Evolutionary conservation across 2,329 filamentous ascomycete species (phyloP).

Genomic region (Fusarium marasasianum): DNA sequence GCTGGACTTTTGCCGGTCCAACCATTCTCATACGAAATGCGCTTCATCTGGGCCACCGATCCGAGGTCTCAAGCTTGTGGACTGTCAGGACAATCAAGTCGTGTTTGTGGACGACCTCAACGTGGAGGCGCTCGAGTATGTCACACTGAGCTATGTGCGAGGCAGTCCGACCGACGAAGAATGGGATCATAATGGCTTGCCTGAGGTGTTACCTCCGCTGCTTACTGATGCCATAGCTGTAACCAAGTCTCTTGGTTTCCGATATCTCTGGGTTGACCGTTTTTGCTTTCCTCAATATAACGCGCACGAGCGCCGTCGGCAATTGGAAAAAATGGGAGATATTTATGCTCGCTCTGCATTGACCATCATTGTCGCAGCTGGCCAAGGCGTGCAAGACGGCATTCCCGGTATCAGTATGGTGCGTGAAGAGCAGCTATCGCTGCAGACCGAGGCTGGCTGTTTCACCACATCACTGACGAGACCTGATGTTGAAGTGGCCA

Average conservation of each 20-base stretch:
- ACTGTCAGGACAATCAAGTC: slow-evolving; percentile 44
- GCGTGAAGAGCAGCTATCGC: slow-evolving; percentile 49
- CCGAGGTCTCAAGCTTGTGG: slow-evolving; percentile 47
- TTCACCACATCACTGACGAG: slow-evolving; percentile 50
- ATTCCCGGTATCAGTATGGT: slow-evolving; percentile 48
- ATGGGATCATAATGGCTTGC: slow-evolving; percentile 32
- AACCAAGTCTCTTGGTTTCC: slow-evolving; percentile 46
- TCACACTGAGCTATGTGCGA: slow-evolving; percentile 51
- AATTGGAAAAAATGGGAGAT: slow-evolving; percentile 47
- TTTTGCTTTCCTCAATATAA: slow-evolving; percentile 48
- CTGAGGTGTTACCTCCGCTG: slow-evolving; percentile 42
- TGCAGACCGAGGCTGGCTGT: slow-evolving; percentile 46
- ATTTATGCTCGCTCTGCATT: slow-evolving; percentile 48
- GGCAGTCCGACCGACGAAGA: slow-evolving; percentile 34
- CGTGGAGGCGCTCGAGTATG: slow-evolving; percentile 40
- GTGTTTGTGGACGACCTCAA: slow-evolving; percentile 44
- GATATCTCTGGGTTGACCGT: slow-evolving; percentile 52
- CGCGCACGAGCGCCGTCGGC: slow-evolving; percentile 38
- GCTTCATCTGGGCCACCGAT: slow-evolving; percentile 27
- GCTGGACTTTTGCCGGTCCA: slow-evolving; percentile 48
- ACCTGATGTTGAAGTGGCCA: slow-evolving; percentile 48
- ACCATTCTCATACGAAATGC: slow-evolving; percentile 43
- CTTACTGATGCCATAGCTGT: slow-evolving; percentile 48
- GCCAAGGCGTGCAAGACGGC: slow-evolving; percentile 43
- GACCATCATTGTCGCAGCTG: slow-evolving; percentile 50